A percentile compares a stretch with the other conserved stretches of the same genome.
Conservation (phyloP, 2,329 filamentous ascomycete genomes). For the Xylaria arbuscula region DNA sequence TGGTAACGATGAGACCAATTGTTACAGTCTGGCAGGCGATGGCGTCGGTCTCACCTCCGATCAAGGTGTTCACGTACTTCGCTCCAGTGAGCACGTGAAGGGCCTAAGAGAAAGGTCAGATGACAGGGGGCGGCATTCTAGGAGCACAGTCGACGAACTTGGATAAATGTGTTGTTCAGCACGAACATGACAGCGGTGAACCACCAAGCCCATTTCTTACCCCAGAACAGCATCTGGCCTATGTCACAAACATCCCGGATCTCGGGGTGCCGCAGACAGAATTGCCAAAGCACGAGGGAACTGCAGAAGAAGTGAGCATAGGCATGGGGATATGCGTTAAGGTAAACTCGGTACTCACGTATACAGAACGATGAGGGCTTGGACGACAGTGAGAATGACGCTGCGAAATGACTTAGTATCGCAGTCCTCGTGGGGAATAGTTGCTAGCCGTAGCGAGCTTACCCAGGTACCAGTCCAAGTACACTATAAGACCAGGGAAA, state of each 20-base stretch:
- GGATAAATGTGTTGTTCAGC: slow-evolving; percentile 93
- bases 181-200: slow-evolving; percentile 86
- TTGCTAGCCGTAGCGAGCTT: slow-evolving; percentile 41
- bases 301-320: slow-evolving; percentile 31
- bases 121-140: not conserved
- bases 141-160: slow-evolving; percentile 57
- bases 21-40: slow-evolving; percentile 78
- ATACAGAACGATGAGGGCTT: slow-evolving; percentile 84
- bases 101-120: slow-evolving; percentile 58
- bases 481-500: slow-evolving; percentile 94
- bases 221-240: slow-evolving; percentile 94
- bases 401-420: slow-evolving; percentile 46
- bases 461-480: slow-evolving; percentile 85
- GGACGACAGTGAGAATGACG: slow-evolving; percentile 81
- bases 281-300: slow-evolving; percentile 65
- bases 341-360: slow-evolving; percentile 66
- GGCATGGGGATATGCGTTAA: not conserved
- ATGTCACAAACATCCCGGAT: slow-evolving; percentile 94
- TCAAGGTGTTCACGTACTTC: slow-evolving; percentile 92
- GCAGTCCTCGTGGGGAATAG: slow-evolving; percentile 26
- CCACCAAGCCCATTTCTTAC: slow-evolving; percentile 77
- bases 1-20: slow-evolving; percentile 78
- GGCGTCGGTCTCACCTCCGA: slow-evolving; percentile 67
- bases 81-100: slow-evolving; percentile 87
- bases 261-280: slow-evolving; percentile 90